phyloP scores from a whole-genome alignment of 2,329 filamentous ascomycete genomes.

The Penicillium sp. region DNA sequence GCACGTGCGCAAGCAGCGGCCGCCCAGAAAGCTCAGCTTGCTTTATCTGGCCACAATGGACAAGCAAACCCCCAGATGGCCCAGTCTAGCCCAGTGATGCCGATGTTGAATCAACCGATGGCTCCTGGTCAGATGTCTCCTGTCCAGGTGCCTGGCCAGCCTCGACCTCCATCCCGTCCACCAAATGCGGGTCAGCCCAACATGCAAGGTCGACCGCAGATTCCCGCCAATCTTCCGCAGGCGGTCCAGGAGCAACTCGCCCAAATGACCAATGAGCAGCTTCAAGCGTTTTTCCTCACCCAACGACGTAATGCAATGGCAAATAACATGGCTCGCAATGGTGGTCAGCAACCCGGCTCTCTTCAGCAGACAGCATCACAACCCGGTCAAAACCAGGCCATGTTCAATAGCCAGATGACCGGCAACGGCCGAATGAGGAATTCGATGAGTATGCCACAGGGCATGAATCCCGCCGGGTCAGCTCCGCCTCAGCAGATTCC shows the following conservation, averaged over 20 bases:
- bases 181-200: constrained; percentile 34
- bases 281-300: constrained; percentile 32
- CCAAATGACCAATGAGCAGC: constrained; percentile 38
- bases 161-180: constrained; percentile 35
- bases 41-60: constrained; percentile 48
- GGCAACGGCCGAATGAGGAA: constrained; percentile 34
- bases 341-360: constrained; percentile 29
- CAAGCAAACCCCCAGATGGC: constrained; percentile 43
- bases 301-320: constrained; percentile 34
- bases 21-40: constrained; percentile 48
- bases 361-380: constrained; percentile 35
- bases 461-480: constrained; percentile 28
- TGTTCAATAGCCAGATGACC: constrained; percentile 34
- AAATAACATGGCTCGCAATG: constrained; percentile 35
- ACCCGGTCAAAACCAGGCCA: constrained; percentile 31
- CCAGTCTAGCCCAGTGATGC: constrained; percentile 43
- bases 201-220: constrained; percentile 35
- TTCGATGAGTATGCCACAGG: constrained; percentile 37
- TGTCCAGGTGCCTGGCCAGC: constrained; percentile 33
- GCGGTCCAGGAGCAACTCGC: constrained; percentile 36
- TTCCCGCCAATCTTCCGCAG: constrained; percentile 38
- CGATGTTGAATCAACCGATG: constrained; percentile 47
- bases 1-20: constrained; percentile 46
- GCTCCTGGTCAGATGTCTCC: constrained; percentile 41
- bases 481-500: constrained; percentile 33